A percentile compares a stretch with the other conserved stretches of the same genome.
These are phyloP conservation scores for Hypoxylon sp. DNA, from an alignment of 2,329 filamentous ascomycete genomes.

Conservation along the genomic window DNA sequence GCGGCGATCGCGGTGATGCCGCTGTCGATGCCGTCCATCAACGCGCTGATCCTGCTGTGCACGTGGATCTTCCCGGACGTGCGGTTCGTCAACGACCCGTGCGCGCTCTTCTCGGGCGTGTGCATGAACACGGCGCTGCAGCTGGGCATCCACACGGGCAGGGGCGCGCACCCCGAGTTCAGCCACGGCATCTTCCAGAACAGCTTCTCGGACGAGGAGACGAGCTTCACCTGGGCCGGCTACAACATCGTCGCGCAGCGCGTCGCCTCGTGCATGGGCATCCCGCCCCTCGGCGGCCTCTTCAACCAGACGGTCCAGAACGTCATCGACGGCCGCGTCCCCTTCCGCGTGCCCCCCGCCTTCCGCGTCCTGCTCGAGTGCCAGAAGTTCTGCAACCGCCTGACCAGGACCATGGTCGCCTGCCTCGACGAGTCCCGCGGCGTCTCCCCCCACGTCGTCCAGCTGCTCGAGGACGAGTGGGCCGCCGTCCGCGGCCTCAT, in stretches of 20 bases:
- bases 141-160: conserved; percentile 61
- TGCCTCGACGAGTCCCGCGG: conserved; percentile 56
- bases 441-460: conserved; percentile 56
- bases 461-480: conserved; percentile 61
- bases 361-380: conserved; percentile 58
- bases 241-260: conserved; percentile 61
- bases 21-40: conserved; percentile 57
- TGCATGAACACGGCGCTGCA: conserved; percentile 58
- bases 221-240: conserved; percentile 61
- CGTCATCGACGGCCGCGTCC: conserved; percentile 52
- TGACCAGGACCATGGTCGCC: conserved; percentile 57
- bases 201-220: conserved; percentile 59
- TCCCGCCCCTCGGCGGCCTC: conserved; percentile 54
- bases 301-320: conserved; percentile 60
- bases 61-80: conserved; percentile 61
- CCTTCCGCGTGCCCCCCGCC: conserved; percentile 53
- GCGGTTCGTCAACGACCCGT: conserved; percentile 60
- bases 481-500: conserved; percentile 56
- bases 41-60: conserved; percentile 60
- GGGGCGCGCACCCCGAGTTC: conserved; percentile 59
- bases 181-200: conserved; percentile 54
- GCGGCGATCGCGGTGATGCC: conserved; percentile 52
- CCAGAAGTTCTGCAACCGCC: conserved; percentile 59
- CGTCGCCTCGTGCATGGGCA: conserved; percentile 55
- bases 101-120: conserved; percentile 55